Base-by-base conservation (phyloP, 768 basidiomycete genomes). In the Hygrophorus russula region DNA sequence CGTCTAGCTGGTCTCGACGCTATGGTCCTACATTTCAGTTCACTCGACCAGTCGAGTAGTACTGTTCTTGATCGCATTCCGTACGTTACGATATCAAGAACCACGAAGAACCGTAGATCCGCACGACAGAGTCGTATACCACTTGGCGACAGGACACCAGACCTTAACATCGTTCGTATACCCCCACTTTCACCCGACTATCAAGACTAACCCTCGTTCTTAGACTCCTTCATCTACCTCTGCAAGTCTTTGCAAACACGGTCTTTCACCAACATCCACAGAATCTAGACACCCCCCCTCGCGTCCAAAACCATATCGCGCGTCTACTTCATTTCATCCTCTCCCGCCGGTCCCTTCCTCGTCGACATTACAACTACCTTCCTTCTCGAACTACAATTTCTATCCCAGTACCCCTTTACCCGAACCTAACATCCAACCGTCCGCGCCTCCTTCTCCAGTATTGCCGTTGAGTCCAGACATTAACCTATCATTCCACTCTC, bases 321-420 rank as follows among this genome's bases (percentile, higher is more conserved):
- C 32, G 19, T 31, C 28, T 10, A 46, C 50, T 46, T 47, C 54
- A 45, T 47, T 45, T 44, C 37, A 50, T 53, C 46, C 46, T 46
- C 50, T 52, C 31, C 45, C 53, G 32, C 49, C 49, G 18, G 49
- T 45, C 17, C 60, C 63, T 7, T 56, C 59, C 28, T 48, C 64
- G 38, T 68, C 68, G 39, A 55, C 64, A 35, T 50, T 71, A 47
- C 58, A 63, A 36, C 49, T 69, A 14, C 59, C 66, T 27, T 62
- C 64, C 44, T 65, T 69, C 41, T 55, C 64, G 12, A 52, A 64
- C 19, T 33, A 33, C 13, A 17, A 43, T 38, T 58, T 39, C 33
- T 53, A 46, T 13, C 59, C 56, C 39, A 33, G 46, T 36, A 50
- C 50, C 24, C 52, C 52, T 44, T 36, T 48, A 28, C 28, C 46